Evolutionary conservation across 805 yeast genomes (phyloP), one percentile per base, ranked within the genome.

Genomic region (Candida adriatica): DNA sequence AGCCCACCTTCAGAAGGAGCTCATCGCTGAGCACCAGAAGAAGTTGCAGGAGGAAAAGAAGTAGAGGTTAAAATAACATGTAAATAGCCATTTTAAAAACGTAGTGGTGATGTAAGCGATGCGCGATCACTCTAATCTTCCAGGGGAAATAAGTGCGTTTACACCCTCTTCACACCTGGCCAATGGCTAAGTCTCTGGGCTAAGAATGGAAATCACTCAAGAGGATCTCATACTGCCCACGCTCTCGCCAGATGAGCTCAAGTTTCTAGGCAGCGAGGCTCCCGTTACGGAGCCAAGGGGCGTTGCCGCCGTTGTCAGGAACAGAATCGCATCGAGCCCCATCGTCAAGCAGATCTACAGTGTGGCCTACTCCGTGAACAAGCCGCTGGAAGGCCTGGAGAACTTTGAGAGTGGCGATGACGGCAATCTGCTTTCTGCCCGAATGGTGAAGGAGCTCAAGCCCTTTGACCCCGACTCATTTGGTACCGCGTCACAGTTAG

Each of bases 1-100:
- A 29, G 85, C 90, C 22, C 95, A 86, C 45, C 68, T 90, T 45
- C 98, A 92, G 64, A 82, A 70, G 54, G 83, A 90, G 63, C 71
- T 92, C 62, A 79, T 92, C 45, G 94, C 81, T 33, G 94, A 85
- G 52, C 77, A 75, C 55, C 71, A 73, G 46, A 79, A 80, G 70
- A 75, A 47, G 38, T 18, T 41, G 16, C 29, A 22, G 18, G 49
- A 44, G 30, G 45, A 41, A 34, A 41, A 44, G 41, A 44, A 41
- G 30, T 36, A 23, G 22, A 8, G 8, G 22, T 19, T 8, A 19
- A 19, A 8, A 19, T 19, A 8, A 19, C 22, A n/a, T n/a, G n/a
- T n/a, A n/a, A n/a, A n/a, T n/a, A n/a, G n/a, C n/a, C n/a, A n/a
- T n/a, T n/a, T n/a, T n/a, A n/a, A n/a, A n/a, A n/a, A n/a, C n/a